A percentile compares a stretch with the other conserved stretches of the same genome.
These are phyloP conservation scores for Calocybe gambosa DNA, from an alignment of 1,284 basidiomycete species.

Conservation along the genomic window DNA sequence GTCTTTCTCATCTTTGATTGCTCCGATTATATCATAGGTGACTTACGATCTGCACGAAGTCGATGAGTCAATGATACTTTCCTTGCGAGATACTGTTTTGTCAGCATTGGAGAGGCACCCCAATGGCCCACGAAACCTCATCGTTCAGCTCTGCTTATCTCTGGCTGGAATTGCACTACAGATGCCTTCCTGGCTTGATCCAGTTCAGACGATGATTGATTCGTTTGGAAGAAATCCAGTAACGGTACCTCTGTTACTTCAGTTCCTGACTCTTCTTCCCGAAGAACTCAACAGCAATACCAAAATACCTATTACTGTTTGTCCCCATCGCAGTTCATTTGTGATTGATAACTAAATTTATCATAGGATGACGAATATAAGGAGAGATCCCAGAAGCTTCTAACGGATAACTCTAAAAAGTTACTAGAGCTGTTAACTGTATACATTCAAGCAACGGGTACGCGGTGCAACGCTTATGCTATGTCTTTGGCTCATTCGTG, in stretches of 20 bases:
- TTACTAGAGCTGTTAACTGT: constrained; percentile 79
- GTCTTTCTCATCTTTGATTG: constrained; percentile 13
- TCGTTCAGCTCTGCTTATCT: constrained; percentile 87
- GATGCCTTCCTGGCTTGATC: constrained; percentile 82
- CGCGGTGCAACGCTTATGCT: constrained; percentile 21
- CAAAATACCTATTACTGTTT: constrained; percentile 83
- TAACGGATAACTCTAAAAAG: constrained; percentile 69
- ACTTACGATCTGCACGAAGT: constrained; percentile 95
- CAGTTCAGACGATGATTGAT: constrained; percentile 81
- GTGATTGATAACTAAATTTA: not conserved
- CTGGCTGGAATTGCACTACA: constrained; percentile 90
- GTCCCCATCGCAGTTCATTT: not conserved
- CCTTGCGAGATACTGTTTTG: constrained; percentile 84
- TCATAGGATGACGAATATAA: constrained; percentile 78
- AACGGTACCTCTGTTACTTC: constrained; percentile 80
- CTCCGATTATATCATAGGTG: constrained; percentile 54
- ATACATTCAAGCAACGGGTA: constrained; percentile 88
- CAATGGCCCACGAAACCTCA: constrained; percentile 77
- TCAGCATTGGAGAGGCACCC: constrained; percentile 68
- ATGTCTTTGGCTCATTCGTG: not conserved
- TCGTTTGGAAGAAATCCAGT: constrained; percentile 80
- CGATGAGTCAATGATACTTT: constrained; percentile 61
- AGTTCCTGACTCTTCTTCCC: constrained; percentile 88
- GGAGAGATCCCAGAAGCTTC: constrained; percentile 57
- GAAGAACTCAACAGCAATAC: constrained; percentile 87